Conservation (phyloP, 805 yeast species). For the Lachancea thermotolerans region DNA sequence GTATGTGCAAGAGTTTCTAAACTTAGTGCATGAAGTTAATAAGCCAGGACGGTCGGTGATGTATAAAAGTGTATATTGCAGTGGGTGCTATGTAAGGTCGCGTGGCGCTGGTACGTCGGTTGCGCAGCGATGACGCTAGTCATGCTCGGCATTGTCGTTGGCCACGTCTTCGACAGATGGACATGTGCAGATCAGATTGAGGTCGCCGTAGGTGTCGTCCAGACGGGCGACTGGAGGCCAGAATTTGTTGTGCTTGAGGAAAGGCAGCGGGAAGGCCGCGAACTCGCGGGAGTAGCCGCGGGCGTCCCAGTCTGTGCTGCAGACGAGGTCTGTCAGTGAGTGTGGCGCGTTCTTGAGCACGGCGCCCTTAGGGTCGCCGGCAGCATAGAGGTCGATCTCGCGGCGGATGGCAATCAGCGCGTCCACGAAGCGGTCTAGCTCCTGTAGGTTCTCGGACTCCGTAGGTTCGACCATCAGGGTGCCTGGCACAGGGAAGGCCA, state of each 20-base stretch:
- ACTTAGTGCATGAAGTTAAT: too few species aligned
- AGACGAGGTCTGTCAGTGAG: constrained; percentile 68
- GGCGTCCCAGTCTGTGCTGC: constrained; percentile 62
- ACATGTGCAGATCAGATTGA: constrained; percentile 89
- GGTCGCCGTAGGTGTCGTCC: constrained; percentile 92
- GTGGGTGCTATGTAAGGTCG: too few species aligned
- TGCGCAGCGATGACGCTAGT: neutral
- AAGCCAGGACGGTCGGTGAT: too few species aligned
- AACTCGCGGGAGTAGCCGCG: constrained; percentile 89
- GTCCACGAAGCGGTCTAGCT: constrained; percentile 84
- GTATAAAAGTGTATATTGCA: too few species aligned
- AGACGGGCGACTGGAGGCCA: constrained; percentile 95
- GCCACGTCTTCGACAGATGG: constrained; percentile 76
- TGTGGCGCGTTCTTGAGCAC: constrained; percentile 91
- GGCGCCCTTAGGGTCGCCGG: constrained; percentile 57
- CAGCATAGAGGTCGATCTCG: constrained; percentile 71
- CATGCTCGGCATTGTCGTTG: constrained; percentile 9
- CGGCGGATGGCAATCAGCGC: constrained; percentile 74
- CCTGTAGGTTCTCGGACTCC: constrained; percentile 84
- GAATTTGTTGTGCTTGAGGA: constrained; percentile 65
- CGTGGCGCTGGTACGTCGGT: too few species aligned
- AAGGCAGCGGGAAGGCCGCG: constrained; percentile 89
- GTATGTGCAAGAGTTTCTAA: too few species aligned
- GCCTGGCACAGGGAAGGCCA: constrained; percentile 98
- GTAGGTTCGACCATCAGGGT: constrained; percentile 98